These are phyloP conservation scores for Achaetomiella virescens DNA, from an alignment of 495 filamentous ascomycete species.

Conservation along the genomic window DNA sequence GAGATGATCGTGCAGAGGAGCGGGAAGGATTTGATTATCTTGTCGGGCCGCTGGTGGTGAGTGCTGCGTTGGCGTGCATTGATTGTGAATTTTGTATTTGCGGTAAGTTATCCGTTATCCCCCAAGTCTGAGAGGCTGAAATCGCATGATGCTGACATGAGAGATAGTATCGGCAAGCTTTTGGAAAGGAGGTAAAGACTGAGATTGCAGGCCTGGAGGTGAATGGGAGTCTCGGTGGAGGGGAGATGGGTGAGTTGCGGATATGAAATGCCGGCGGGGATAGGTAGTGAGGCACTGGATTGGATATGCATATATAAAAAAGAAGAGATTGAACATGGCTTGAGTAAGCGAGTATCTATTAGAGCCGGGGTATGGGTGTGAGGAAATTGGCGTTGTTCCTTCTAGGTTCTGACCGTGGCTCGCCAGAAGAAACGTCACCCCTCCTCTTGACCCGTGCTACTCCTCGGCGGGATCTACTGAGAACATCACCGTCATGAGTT, in stretches of 20 bases:
- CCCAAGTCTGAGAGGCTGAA: background rate
- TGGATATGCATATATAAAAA: background rate
- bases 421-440: too few relatives aligned
- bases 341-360: background rate
- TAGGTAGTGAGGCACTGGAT: background rate
- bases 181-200: background rate
- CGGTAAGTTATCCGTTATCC: conserved; percentile 25
- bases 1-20: conserved; percentile 76
- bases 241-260: conserved; percentile 5
- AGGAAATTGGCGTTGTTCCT: too few relatives aligned
- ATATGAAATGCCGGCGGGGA: background rate
- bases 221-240: background rate
- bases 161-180: conserved; percentile 1
- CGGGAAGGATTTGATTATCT: conserved; percentile 89
- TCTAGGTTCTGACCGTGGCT: too few relatives aligned
- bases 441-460: too few relatives aligned
- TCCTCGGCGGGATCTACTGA: too few relatives aligned
- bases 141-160: background rate
- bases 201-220: background rate
- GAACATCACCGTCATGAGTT: too few relatives aligned
- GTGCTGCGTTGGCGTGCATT: conserved; percentile 71
- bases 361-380: background rate
- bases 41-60: conserved; percentile 77
- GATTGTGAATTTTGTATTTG: conserved; percentile 82
- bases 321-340: background rate